These are phyloP conservation scores for Blastobotrys robertii DNA, from an alignment of 805 yeast genomes.

Conservation along the genomic window DNA sequence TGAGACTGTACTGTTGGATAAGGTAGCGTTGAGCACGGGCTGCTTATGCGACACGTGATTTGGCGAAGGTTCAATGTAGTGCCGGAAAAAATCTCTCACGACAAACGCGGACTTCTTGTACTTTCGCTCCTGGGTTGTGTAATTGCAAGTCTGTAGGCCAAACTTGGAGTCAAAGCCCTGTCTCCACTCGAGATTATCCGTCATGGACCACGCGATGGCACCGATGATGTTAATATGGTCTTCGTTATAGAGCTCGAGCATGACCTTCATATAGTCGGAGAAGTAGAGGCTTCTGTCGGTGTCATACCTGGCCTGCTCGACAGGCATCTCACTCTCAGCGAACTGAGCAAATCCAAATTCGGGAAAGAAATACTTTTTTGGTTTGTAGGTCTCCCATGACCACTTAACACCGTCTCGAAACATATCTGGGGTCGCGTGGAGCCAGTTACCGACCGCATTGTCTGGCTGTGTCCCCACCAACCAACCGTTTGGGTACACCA, in stretches of 20 bases:
- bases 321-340: conserved; percentile 22
- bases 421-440: conserved; percentile 15
- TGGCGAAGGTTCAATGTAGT: background rate
- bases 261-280: conserved; percentile 22
- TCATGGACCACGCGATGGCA: conserved; percentile 27
- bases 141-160: conserved; percentile 12
- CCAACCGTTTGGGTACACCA: conserved; percentile 14
- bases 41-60: too few species aligned
- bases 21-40: too few species aligned
- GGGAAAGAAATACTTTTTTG: conserved; percentile 20
- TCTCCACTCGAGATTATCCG: conserved; percentile 29
- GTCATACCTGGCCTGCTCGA: conserved; percentile 23
- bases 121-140: conserved; percentile 5
- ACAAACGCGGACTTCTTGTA: conserved; percentile 12
- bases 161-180: conserved; percentile 13
- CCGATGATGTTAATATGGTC: conserved; percentile 25
- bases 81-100: conserved; percentile 10
- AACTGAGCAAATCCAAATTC: conserved; percentile 29
- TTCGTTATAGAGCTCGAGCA: conserved; percentile 16
- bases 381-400: conserved; percentile 19
- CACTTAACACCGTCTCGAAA: conserved; percentile 9
- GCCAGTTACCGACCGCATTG: conserved; percentile 18
- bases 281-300: conserved; percentile 24
- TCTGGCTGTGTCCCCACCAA: conserved; percentile 11
- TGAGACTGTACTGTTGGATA: background rate